Percentiles rank a stretch among this genome's conserved stretches.
Evolutionary conservation across 2,329 filamentous ascomycete species (phyloP).

Genomic region (Parastagonospora avenae): DNA sequence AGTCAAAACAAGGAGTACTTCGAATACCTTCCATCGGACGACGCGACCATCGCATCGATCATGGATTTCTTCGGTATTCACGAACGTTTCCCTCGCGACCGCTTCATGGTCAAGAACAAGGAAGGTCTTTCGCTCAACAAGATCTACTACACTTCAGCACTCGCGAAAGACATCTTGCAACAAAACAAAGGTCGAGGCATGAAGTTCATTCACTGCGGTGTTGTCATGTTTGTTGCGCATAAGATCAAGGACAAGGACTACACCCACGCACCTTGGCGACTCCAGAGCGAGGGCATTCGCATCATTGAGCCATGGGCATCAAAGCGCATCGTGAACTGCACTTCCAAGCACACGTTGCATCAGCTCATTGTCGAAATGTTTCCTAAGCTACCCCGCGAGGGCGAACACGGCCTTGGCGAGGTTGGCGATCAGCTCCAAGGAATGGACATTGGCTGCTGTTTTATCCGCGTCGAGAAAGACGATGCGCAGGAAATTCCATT

Average conservation of each 20-base stretch:
- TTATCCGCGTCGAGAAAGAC: conserved; percentile 80
- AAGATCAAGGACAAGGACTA: conserved; percentile 95
- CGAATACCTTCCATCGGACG: conserved; percentile 79
- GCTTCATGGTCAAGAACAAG: conserved; percentile 96
- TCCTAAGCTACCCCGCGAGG: conserved; percentile 78
- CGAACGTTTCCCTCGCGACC: conserved; percentile 80
- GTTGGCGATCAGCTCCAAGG: conserved; percentile 82
- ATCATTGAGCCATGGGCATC: conserved; percentile 92
- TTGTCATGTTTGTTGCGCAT: conserved; percentile 80
- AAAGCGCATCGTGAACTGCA: conserved; percentile 76
- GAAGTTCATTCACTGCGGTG: conserved; percentile 94
- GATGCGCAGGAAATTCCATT: conserved; percentile 70
- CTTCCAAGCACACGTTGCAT: conserved; percentile 76
- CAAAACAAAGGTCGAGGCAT: conserved; percentile 89
- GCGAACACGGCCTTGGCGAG: conserved; percentile 79
- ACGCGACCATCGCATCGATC: conserved; percentile 78
- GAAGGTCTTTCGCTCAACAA: conserved; percentile 87
- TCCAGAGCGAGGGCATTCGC: conserved; percentile 91
- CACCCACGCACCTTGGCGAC: conserved; percentile 87
- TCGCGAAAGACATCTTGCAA: conserved; percentile 82
- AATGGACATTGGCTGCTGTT: conserved; percentile 87
- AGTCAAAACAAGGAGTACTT: conserved; percentile 80
- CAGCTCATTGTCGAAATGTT: conserved; percentile 95
- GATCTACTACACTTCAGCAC: conserved; percentile 90
- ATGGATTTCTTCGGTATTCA: conserved; percentile 86